A percentile compares a stretch with the other conserved stretches of the same genome.
phyloP scores from a whole-genome alignment of 805 yeast genomes.

The Pichia cephalocereana region DNA sequence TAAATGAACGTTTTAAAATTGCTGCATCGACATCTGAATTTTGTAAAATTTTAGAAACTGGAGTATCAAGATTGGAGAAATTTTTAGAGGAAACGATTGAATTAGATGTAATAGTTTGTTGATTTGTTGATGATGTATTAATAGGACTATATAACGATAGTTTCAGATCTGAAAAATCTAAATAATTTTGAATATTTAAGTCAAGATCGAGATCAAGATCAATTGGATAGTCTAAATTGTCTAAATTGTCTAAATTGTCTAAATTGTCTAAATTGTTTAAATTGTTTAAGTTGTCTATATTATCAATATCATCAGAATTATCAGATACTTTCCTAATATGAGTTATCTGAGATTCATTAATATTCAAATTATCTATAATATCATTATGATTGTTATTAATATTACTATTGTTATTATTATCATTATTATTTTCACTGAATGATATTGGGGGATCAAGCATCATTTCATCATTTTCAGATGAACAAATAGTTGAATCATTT shows the following conservation, averaged over 20 bases:
- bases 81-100: not conserved
- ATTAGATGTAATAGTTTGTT: not conserved
- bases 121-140: not conserved
- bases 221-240: not conserved
- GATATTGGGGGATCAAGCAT: not conserved
- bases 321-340: too few relatives aligned
- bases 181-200: not conserved
- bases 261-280: too few relatives aligned
- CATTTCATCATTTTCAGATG: not conserved
- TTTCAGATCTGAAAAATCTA: not conserved
- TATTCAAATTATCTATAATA: too few relatives aligned
- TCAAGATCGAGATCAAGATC: not conserved
- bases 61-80: conserved; percentile 6
- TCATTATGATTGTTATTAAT: not conserved
- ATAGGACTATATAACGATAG: not conserved
- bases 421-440: not conserved
- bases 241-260: too few relatives aligned
- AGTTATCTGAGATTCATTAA: too few relatives aligned
- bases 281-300: not conserved
- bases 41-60: conserved; percentile 5
- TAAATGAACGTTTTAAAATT: conserved; percentile 14
- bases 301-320: too few relatives aligned
- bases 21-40: not conserved
- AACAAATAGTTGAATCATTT: conserved; percentile 2
- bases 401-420: not conserved